A percentile compares a stretch with the other conserved stretches of the same genome.
Evolutionary conservation across 2,329 filamentous ascomycete genomes (phyloP).

Genomic region (Diaporthe sp.): DNA sequence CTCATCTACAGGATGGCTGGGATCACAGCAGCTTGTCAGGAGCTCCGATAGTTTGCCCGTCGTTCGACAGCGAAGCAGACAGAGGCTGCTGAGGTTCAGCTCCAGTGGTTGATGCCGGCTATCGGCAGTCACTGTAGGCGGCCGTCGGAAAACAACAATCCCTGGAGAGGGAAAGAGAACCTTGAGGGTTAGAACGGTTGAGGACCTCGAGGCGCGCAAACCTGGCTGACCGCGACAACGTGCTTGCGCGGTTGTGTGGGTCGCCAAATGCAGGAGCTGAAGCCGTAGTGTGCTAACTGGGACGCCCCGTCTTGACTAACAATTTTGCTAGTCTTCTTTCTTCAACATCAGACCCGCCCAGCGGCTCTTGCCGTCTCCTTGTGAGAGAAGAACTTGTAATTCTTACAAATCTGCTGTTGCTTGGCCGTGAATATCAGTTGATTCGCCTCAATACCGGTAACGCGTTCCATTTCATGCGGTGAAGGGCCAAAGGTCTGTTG

Average conservation of each 20-base stretch:
- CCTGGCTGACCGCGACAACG: neutral
- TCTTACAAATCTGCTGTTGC: neutral
- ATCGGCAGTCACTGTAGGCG: neutral
- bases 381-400: too few species aligned
- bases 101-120: neutral
- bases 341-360: neutral
- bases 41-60: neutral
- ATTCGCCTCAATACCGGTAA: constrained; percentile 21
- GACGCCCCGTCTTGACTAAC: neutral
- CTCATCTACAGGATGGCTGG: neutral
- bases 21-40: neutral
- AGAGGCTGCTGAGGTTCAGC: neutral
- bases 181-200: neutral
- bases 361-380: neutral
- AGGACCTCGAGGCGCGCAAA: neutral
- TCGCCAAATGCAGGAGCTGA: neutral
- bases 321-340: neutral
- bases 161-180: neutral
- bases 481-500: neutral
- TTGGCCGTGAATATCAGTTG: neutral
- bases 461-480: constrained; percentile 9
- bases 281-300: neutral
- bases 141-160: neutral
- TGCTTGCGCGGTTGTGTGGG: constrained; percentile 4
- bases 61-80: neutral